Percentiles rank a stretch among this genome's conserved stretches.
These are phyloP conservation scores for Pulveroboletus ravenelii DNA, from an alignment of 768 basidiomycete genomes.

Conservation along the genomic window DNA sequence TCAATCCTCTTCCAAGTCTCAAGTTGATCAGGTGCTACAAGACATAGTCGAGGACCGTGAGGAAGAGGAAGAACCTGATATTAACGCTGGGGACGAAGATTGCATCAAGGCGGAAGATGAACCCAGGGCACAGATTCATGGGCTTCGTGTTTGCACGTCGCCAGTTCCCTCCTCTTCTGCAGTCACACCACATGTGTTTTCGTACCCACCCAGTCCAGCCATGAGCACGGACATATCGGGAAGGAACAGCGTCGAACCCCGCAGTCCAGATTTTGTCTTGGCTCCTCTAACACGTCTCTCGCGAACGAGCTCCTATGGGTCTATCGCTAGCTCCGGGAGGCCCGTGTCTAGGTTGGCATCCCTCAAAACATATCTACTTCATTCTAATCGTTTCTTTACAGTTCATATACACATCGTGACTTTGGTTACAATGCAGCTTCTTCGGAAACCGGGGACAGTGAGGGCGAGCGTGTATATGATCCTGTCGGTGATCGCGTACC, in stretches of 20 bases:
- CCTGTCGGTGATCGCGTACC: slow-evolving; percentile 59
- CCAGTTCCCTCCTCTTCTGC: slow-evolving; percentile 30
- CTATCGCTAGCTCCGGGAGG: slow-evolving; percentile 25
- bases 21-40: slow-evolving; percentile 38
- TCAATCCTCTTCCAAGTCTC: slow-evolving; percentile 21
- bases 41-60: slow-evolving; percentile 49
- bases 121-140: slow-evolving; percentile 43
- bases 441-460: slow-evolving; percentile 25
- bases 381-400: slow-evolving; percentile 4
- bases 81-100: slow-evolving; percentile 12
- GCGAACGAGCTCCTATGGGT: slow-evolving; percentile 24
- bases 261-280: slow-evolving; percentile 21
- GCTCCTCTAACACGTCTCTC: slow-evolving; percentile 21
- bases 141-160: slow-evolving; percentile 51
- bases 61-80: slow-evolving; percentile 42
- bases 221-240: slow-evolving; percentile 13
- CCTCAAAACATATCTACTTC: neutral
- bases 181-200: slow-evolving; percentile 24
- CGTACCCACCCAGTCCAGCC: slow-evolving; percentile 20
- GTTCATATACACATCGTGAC: slow-evolving; percentile 17
- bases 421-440: slow-evolving; percentile 3
- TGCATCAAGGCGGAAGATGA: slow-evolving; percentile 16
- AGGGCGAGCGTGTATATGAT: slow-evolving; percentile 38
- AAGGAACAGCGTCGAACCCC: slow-evolving; percentile 23
- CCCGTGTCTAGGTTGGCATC: slow-evolving; percentile 20